Percentiles rank a stretch among this genome's conserved stretches.
Evolutionary conservation across 768 basidiomycete species (phyloP).

Genomic region (Boletus vermiculosoides): DNA sequence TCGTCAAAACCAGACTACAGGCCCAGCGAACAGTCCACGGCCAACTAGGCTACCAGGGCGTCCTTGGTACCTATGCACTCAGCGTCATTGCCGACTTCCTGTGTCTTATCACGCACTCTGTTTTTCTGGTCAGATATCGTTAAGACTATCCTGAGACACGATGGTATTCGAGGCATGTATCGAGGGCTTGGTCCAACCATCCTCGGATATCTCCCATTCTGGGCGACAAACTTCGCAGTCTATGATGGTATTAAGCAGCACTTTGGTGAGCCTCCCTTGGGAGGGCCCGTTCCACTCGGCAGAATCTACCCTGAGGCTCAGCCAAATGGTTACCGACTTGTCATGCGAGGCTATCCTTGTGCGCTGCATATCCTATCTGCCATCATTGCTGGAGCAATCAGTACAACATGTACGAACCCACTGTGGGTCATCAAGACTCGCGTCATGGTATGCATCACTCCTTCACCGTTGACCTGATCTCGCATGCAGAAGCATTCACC

Average conservation of each 20-base stretch:
- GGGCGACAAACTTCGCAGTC: conserved; percentile 98
- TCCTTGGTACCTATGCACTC: conserved; percentile 53
- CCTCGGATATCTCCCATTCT: conserved; percentile 95
- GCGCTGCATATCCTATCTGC: conserved; percentile 89
- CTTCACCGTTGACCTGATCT: not conserved
- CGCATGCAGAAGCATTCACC: conserved; percentile 9
- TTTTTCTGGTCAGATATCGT: conserved; percentile 46
- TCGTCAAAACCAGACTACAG: conserved; percentile 96
- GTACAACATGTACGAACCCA: conserved; percentile 93
- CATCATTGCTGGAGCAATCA: conserved; percentile 91
- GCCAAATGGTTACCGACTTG: conserved; percentile 81
- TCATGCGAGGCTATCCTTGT: conserved; percentile 80
- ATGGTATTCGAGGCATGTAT: conserved; percentile 89
- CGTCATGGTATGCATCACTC: conserved; percentile 77
- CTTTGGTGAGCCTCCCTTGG: conserved; percentile 66
- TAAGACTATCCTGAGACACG: conserved; percentile 52
- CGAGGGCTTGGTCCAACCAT: conserved; percentile 97
- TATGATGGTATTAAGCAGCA: conserved; percentile 92
- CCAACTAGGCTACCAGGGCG: conserved; percentile 72
- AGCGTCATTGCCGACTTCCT: conserved; percentile 6
- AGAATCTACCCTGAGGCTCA: conserved; percentile 81
- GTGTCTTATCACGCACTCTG: conserved; percentile 14
- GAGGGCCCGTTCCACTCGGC: conserved; percentile 38
- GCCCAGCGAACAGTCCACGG: conserved; percentile 79
- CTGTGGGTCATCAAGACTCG: conserved; percentile 99